A percentile compares a stretch with the other conserved stretches of the same genome.
Conservation (phyloP, 2,329 filamentous ascomycete genomes). For the Orbilia ellipsospora region DNA sequence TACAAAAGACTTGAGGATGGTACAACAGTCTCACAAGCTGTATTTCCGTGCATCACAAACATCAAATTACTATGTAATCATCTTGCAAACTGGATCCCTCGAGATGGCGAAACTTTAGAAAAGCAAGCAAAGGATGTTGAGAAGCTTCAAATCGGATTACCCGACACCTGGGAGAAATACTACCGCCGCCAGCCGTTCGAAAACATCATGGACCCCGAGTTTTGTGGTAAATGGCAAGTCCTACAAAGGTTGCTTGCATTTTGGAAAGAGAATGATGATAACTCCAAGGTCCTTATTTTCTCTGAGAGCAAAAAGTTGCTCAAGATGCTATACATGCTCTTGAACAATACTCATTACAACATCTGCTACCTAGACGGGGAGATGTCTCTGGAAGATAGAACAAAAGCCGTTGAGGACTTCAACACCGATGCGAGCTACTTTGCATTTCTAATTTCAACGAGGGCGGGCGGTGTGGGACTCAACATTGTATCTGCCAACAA, state of each 20-base stretch:
- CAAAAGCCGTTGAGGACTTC: conserved; percentile 83
- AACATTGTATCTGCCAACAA: conserved; percentile 99
- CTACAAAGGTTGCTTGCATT: conserved; percentile 85
- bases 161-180: conserved; percentile 79
- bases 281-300: conserved; percentile 86
- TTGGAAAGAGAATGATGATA: conserved; percentile 86
- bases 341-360: conserved; percentile 88
- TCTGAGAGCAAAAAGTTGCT: conserved; percentile 89
- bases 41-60: conserved; percentile 85
- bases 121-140: conserved; percentile 82
- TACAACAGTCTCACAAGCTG: conserved; percentile 76
- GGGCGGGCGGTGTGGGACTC: conserved; percentile 89
- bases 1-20: conserved; percentile 70
- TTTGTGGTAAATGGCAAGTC: conserved; percentile 95
- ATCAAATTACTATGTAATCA: conserved; percentile 93
- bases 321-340: conserved; percentile 83
- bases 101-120: conserved; percentile 71
- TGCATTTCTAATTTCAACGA: conserved; percentile 94
- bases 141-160: conserved; percentile 78
- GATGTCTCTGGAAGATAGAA: conserved; percentile 83
- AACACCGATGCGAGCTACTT: conserved; percentile 89
- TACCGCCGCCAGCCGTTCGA: conserved; percentile 79
- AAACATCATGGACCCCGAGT: conserved; percentile 85
- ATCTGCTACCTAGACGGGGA: conserved; percentile 90
- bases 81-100: conserved; percentile 84